Evolutionary conservation across 78 protist genomes (phyloP), one percentile per base, ranked within the genome.

Genomic region (Carpediemonas membranifera): DNA sequence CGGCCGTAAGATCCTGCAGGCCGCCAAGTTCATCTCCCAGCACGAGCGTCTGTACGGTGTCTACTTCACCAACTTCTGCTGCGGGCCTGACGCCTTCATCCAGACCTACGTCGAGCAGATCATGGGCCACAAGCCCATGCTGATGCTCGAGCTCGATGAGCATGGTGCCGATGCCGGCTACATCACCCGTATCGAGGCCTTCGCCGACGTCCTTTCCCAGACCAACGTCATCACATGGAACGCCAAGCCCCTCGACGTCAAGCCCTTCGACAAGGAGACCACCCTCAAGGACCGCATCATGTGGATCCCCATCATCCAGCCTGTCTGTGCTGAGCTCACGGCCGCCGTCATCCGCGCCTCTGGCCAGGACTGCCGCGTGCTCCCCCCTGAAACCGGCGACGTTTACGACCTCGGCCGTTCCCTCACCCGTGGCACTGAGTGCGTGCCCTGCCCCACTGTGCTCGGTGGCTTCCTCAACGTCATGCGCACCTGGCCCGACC

Each of bases 11-110:
- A 51, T n/a, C 55, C 24, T 51, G 55, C 21, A 51, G 55, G 24
- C 24, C 55, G 55, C 55, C 55, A 51, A 51, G 55, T n/a, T n/a
- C 33, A 24, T 51, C 33, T n/a, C 21, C 33, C 21, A 24, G 24
- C 21, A n/a, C 33, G 24, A 51, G 55, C 21, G 24, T 24, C 33
- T 51, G 55, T 51, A 51, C 24, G 55, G 33, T 24, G 21, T 21
- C 24, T 51, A 24, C 33, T n/a, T 51, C 55, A 51, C 55, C 55
- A 51, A 51, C 24, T 51, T 51, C 55, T n/a, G 55, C 24, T 51
- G 55, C 55, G 55, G 55, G 33, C 55, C 55, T n/a, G 55, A 51
- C 55, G 55, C 55, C 55, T 51, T 51, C 24, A 51, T 51, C 24
- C 24, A n/a, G 55, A 21, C 21, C 24, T 51, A 51, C 55, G 24